phyloP scores from a whole-genome alignment of 2,329 filamentous ascomycete genomes.

The Colletotrichum falcatum region DNA sequence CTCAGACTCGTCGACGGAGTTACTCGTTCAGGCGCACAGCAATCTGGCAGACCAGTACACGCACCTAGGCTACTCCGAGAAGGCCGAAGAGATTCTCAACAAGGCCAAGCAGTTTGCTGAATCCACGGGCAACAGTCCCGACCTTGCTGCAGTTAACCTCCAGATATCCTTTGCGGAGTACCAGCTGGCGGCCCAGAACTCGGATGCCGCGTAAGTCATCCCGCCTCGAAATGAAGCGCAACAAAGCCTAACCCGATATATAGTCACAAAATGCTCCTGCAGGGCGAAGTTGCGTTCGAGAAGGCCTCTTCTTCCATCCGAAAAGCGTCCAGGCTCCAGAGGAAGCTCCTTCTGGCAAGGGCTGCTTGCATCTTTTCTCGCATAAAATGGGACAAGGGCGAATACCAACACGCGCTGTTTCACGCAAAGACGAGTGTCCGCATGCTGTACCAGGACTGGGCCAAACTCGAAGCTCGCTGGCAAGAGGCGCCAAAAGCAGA shows the following conservation, averaged over 20 bases:
- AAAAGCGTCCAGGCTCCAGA: conserved; percentile 44
- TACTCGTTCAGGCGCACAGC: conserved; percentile 59
- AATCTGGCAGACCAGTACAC: conserved; percentile 66
- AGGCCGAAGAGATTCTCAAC: conserved; percentile 66
- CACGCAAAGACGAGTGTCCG: conserved; percentile 70
- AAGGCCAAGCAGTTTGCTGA: conserved; percentile 64
- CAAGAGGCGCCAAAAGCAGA: conserved; percentile 45
- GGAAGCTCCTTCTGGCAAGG: conserved; percentile 67
- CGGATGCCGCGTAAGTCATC: conserved; percentile 67
- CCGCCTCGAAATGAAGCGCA: background rate
- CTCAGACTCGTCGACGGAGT: conserved; percentile 50
- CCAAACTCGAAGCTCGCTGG: conserved; percentile 56
- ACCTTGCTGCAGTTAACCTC: conserved; percentile 62
- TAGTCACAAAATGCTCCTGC: conserved; percentile 35
- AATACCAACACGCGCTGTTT: conserved; percentile 67
- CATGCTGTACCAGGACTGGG: conserved; percentile 67
- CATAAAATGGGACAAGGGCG: conserved; percentile 72
- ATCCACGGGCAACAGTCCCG: conserved; percentile 51
- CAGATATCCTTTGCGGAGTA: conserved; percentile 82
- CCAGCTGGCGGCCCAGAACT: conserved; percentile 73
- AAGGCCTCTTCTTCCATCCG: conserved; percentile 24
- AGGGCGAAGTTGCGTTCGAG: conserved; percentile 34
- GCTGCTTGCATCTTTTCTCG: conserved; percentile 74
- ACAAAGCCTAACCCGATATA: conserved; percentile 9
- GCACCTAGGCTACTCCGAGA: conserved; percentile 62